phyloP scores from a whole-genome alignment of 1,139 yeast species.

The Protomyces macrosporus region DNA sequence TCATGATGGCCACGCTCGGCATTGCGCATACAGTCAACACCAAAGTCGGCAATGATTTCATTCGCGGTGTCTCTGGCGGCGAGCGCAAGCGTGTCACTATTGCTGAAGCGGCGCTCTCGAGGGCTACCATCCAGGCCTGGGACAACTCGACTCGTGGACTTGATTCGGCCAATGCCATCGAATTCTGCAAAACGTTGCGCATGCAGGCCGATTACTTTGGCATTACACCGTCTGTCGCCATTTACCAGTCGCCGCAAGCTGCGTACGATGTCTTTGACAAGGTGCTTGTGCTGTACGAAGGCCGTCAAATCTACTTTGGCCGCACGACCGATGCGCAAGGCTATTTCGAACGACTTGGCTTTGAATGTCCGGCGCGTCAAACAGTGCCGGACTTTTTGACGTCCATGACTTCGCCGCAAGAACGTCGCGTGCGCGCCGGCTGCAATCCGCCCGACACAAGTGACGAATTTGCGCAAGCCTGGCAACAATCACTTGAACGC shows the following conservation, averaged over 20 bases:
- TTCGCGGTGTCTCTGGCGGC: constrained; percentile 63
- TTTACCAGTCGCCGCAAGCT: constrained; percentile 77
- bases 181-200: constrained; percentile 64
- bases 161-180: constrained; percentile 71
- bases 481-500: constrained; percentile 59
- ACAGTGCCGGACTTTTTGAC: constrained; percentile 81
- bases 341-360: constrained; percentile 64
- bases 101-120: constrained; percentile 58
- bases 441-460: constrained; percentile 62
- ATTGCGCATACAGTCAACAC: constrained; percentile 53
- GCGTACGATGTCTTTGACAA: constrained; percentile 71
- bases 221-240: constrained; percentile 65
- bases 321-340: constrained; percentile 53
- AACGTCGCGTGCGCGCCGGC: constrained; percentile 54
- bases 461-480: constrained; percentile 59
- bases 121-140: constrained; percentile 63
- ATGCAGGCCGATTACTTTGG: constrained; percentile 55
- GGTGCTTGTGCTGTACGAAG: constrained; percentile 66
- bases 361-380: constrained; percentile 66
- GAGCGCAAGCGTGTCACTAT: constrained; percentile 60
- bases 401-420: constrained; percentile 68
- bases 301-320: constrained; percentile 74
- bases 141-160: constrained; percentile 73
- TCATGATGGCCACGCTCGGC: constrained; percentile 65
- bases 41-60: constrained; percentile 57